Evolutionary conservation across 2,329 filamentous ascomycete genomes (phyloP), one percentile per base, ranked within the genome.

Genomic region (Pseudogymnoascus sp.): DNA sequence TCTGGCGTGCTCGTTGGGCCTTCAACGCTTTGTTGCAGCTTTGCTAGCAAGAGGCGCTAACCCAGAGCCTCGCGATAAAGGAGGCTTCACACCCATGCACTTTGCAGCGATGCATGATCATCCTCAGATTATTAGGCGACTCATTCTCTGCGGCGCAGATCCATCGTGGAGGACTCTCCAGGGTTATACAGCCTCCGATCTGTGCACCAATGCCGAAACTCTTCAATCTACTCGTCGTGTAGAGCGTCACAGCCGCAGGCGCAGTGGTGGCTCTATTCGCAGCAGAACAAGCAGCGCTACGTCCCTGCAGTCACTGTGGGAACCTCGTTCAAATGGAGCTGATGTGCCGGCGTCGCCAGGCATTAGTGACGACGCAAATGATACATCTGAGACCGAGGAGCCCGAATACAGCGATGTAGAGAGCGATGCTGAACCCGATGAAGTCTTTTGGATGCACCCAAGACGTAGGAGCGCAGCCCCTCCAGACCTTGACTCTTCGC

Each of bases 31-130:
- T 66, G 89, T 89, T 59, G 89, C 89, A 11, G 90, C 87, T 30
- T 80, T 95, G 25, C 78, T 95, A 19, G 88, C 87, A 8, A 83
- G 90, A 66, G 89, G 90, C n/a, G 90, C 90, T 19, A 88, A 89
- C 69, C 85, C 88, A 0, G 86, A 93, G 69, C 78, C 86, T 38
- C 83, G 85, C 62, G 91, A 96, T 72, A 88, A 86, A 65, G 88
- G 88, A 59, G 91, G 91, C 22, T 93, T 91, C 74, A 91, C 90
- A 4, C 86, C 91, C 12, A 82, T 95, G 77, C 90, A 95, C 73
- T 83, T 93, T 71, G 91, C 91, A 19, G 86, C 89, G 25, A 82
- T 95, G 70, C 87, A 89, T 73, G 84, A 87, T 65, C 87, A 92
- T 70, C 78, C 84, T 9, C 86, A 91, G 71, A 91, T 94, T 67